phyloP scores from a whole-genome alignment of 176 grass and related monocot species.

The Areca catechu region DNA sequence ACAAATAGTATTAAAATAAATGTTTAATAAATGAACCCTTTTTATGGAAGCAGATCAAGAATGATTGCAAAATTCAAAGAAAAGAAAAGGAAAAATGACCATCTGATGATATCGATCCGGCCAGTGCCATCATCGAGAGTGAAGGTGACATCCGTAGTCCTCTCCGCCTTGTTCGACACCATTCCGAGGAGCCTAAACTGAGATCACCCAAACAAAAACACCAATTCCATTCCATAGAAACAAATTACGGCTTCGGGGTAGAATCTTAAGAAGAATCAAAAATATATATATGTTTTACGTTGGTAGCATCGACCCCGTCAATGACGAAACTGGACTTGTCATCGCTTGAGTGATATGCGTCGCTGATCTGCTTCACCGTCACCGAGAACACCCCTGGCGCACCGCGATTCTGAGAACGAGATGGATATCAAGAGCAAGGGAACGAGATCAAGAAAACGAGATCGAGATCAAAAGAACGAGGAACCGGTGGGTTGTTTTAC shows the following conservation, averaged over 20 bases:
- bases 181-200: slow-evolving; percentile 64
- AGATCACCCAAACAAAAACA: not conserved
- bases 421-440: not conserved
- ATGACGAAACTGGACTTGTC: slow-evolving; percentile 44
- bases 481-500: slow-evolving; percentile 5
- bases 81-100: slow-evolving; percentile 18
- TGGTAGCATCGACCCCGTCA: slow-evolving; percentile 51
- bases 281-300: too few species aligned
- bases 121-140: slow-evolving; percentile 81
- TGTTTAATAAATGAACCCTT: too few species aligned
- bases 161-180: slow-evolving; percentile 57
- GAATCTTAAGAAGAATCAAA: not conserved
- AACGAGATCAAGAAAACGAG: not conserved
- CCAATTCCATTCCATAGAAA: not conserved
- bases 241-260: too few species aligned
- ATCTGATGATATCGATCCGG: slow-evolving; percentile 78
- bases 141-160: slow-evolving; percentile 57
- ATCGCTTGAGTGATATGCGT: slow-evolving; percentile 45
- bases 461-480: not conserved
- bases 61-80: too few species aligned
- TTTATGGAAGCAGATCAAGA: too few species aligned
- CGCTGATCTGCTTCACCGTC: slow-evolving; percentile 73
- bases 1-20: not conserved
- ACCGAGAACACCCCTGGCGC: slow-evolving; percentile 44
- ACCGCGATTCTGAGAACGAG: slow-evolving; percentile 36